Percentiles rank a stretch among this genome's conserved stretches.
These are phyloP conservation scores for Echinosophora koreensis DNA, from an alignment of 306 rosid genomes.

Conservation along the genomic window DNA sequence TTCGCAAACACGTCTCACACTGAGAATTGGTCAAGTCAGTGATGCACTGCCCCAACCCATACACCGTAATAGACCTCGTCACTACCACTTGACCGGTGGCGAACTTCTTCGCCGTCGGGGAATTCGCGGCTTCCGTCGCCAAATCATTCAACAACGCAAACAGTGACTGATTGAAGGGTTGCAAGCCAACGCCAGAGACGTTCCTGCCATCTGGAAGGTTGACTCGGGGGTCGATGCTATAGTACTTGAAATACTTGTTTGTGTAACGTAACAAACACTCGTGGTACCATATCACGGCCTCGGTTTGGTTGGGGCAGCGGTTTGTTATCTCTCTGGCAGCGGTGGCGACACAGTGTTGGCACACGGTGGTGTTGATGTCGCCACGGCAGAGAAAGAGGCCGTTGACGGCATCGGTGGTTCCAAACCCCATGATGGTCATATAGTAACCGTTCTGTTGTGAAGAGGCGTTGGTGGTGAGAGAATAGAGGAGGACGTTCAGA, in stretches of 20 bases:
- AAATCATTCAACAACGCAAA: conserved; percentile 30
- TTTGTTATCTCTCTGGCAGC: conserved; percentile 37
- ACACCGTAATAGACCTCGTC: conserved; percentile 14
- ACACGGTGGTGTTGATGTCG: conserved; percentile 42
- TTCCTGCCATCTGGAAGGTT: background rate
- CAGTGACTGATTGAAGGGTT: conserved; percentile 26
- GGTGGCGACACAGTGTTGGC: conserved; percentile 50
- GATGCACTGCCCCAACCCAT: conserved; percentile 46
- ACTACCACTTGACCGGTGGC: conserved; percentile 21
- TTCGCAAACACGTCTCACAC: conserved; percentile 42
- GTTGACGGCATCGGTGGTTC: conserved; percentile 39
- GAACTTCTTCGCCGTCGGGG: conserved; percentile 39
- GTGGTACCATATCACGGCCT: conserved; percentile 58
- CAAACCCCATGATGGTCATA: conserved; percentile 31
- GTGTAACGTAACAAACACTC: conserved; percentile 58
- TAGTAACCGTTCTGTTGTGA: conserved; percentile 43
- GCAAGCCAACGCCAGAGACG: conserved; percentile 37
- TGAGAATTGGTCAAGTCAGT: background rate
- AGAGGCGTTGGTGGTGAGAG: conserved; percentile 51
- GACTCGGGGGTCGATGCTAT: conserved; percentile 13
- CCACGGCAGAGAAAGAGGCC: conserved; percentile 69
- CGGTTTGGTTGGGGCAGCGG: conserved; percentile 51
- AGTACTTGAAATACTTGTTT: conserved; percentile 21
- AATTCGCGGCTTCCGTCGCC: conserved; percentile 29
- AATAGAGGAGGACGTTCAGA: conserved; percentile 49